Base-by-base conservation (phyloP, 306 rosid species). In the Castanea crenata region DNA sequence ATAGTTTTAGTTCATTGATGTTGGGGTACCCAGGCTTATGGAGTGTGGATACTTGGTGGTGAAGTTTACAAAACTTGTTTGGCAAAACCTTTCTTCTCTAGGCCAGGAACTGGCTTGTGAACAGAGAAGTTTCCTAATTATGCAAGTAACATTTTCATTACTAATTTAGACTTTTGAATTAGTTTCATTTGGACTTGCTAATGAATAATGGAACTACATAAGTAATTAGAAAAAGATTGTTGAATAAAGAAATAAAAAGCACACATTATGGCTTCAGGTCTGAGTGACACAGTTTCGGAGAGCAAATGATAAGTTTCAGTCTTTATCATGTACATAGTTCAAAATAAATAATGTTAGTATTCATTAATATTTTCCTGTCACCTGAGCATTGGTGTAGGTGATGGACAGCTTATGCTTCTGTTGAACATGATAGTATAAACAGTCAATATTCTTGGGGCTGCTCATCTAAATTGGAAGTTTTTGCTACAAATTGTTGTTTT, bases 381-480 rank as follows among this genome's bases (percentile, higher is more conserved):
- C 4, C 72, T 68, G 38, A 35, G 29, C 25, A n/a, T 34, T 68
- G 27, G 44, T n/a, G 25, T 19, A 16, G 18, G 52, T 41, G 46
- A 68, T 68, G 27, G 25, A 19, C 51, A 18, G 52, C 29, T 35
- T 67, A 67, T 67, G 72, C 51, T 18, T 49, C 12, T 49, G 54
- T 13, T 49, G 54, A 49, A 49, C 54, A 10, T 49, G 72, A 61
- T 61, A 23, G 13, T 27, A 10, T 61, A 61, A 61, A 2, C 6
- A 15, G 12, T 7, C 31, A 59, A 61, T 61, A 61, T 61, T 61
- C 21, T 12, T 68, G 10, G n/a, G 1, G 52, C 34, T 83, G 74
- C 61, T 59, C 44, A 46, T 73, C 74, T 73, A 76, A 69, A 58
- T 80, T 81, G 84, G 55, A 76, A 63, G 7, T 11, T 57, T 79